These are phyloP conservation scores for Hypoxylon sp. DNA, from an alignment of 2,329 filamentous ascomycete species.

Conservation along the genomic window DNA sequence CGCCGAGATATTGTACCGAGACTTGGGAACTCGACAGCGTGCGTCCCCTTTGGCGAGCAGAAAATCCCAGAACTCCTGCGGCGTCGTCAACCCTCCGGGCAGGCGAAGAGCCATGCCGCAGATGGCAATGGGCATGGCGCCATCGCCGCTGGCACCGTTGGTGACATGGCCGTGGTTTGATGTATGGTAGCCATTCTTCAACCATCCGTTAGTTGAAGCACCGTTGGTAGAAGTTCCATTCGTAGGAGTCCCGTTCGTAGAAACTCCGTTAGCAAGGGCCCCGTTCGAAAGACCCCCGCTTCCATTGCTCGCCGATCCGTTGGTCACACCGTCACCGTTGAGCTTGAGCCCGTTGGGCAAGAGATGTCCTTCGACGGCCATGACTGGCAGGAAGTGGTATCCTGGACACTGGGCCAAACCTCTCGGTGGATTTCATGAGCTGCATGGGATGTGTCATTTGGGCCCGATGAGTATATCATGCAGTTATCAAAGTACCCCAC, in stretches of 20 bases:
- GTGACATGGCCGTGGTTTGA: background rate
- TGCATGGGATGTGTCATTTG: background rate
- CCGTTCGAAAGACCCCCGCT: constrained; percentile 3
- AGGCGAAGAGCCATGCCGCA: constrained; percentile 30
- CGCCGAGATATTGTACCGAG: constrained; percentile 25
- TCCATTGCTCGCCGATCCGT: constrained; percentile 3
- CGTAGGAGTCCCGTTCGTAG: background rate
- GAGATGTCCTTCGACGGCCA: background rate
- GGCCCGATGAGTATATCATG: constrained; percentile 3
- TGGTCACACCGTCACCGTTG: background rate
- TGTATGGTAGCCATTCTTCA: constrained; percentile 12
- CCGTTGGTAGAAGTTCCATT: constrained; percentile 8
- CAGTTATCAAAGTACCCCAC: background rate
- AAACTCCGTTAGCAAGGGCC: background rate
- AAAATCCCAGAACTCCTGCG: constrained; percentile 30
- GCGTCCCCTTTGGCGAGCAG: constrained; percentile 30
- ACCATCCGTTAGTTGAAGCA: background rate
- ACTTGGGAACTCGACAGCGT: constrained; percentile 16
- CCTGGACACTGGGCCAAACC: background rate
- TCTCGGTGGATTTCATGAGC: background rate
- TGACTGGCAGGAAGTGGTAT: background rate
- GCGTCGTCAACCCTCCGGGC: constrained; percentile 18
- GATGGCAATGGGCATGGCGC: constrained; percentile 20
- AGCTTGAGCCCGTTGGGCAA: background rate
- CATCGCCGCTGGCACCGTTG: background rate